Evolutionary conservation across 148 eudicot species (phyloP).

Genomic region (Arbutus unedo): DNA sequence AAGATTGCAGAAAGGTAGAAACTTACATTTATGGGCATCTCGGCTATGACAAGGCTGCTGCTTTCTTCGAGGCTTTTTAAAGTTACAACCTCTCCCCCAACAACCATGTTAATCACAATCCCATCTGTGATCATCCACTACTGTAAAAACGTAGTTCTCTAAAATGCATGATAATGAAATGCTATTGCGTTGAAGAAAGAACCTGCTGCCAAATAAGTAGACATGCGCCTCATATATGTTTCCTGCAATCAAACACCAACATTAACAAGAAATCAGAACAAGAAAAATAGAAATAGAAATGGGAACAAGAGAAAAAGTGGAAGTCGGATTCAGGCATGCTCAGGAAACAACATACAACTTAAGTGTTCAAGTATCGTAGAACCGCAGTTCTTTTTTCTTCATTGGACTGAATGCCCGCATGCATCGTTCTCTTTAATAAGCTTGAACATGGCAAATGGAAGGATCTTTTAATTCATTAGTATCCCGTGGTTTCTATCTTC

Average conservation of each 20-base stretch:
- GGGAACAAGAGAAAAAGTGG: neutral
- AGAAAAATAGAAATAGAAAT: neutral
- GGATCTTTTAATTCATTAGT: no score
- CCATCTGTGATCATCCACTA: constrained; percentile 48
- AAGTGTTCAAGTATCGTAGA: neutral
- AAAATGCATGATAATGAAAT: neutral
- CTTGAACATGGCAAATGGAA: no score
- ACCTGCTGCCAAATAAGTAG: constrained; percentile 87
- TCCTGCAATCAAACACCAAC: constrained; percentile 48
- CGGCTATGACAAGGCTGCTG: constrained; percentile 64
- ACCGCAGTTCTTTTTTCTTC: no score
- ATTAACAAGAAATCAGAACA: neutral
- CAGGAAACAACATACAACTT: neutral
- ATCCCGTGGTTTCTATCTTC: no score
- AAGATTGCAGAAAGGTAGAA: neutral
- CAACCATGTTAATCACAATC: constrained; percentile 84
- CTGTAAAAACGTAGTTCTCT: neutral
- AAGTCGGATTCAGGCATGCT: constrained; percentile 8
- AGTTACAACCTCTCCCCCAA: constrained; percentile 84
- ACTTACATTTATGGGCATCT: constrained; percentile 69
- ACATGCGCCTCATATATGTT: constrained; percentile 66
- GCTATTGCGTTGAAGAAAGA: constrained; percentile 1
- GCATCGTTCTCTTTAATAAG: no score
- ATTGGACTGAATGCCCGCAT: no score
- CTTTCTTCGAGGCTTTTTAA: constrained; percentile 83